These are phyloP conservation scores for Fusarium clavum DNA, from an alignment of 2,329 filamentous ascomycete genomes.

Conservation along the genomic window DNA sequence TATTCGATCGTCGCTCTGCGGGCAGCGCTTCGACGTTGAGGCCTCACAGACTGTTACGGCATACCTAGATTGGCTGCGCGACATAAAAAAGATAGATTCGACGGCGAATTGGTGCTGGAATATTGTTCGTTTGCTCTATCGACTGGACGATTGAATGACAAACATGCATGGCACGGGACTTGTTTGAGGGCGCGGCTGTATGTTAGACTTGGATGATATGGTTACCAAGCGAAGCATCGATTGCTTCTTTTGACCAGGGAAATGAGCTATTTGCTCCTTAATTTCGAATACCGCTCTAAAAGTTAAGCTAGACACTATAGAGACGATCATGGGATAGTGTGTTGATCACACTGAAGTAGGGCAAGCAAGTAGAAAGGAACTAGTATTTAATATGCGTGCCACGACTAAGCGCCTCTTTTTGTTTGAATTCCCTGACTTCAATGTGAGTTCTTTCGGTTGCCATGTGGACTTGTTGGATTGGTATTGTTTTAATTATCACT, in stretches of 20 bases:
- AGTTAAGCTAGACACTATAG: constrained; percentile 23
- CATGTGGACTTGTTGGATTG: neutral
- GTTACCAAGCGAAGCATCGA: constrained; percentile 15
- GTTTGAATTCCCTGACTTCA: constrained; percentile 30
- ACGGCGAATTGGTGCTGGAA: constrained; percentile 68
- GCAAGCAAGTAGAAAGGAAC: neutral
- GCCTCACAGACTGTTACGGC: constrained; percentile 61
- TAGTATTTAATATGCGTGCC: constrained; percentile 37
- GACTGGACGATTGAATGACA: constrained; percentile 46
- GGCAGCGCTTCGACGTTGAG: constrained; percentile 62
- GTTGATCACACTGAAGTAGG: constrained; percentile 29
- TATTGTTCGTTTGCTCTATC: constrained; percentile 61
- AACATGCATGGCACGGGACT: neutral
- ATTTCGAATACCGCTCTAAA: constrained; percentile 2
- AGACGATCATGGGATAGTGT: constrained; percentile 33
- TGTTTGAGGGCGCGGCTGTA: neutral
- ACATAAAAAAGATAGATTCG: constrained; percentile 65
- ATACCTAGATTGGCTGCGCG: constrained; percentile 70
- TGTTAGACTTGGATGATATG: neutral
- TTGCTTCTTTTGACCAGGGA: constrained; percentile 6
- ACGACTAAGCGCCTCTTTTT: neutral
- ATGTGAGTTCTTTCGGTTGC: neutral
- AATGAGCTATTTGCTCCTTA: constrained; percentile 4
- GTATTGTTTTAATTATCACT: neutral
- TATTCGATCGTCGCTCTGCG: constrained; percentile 62